Evolutionary conservation across 768 basidiomycete genomes (phyloP).

Genomic region (Tylopilus subfusipes): DNA sequence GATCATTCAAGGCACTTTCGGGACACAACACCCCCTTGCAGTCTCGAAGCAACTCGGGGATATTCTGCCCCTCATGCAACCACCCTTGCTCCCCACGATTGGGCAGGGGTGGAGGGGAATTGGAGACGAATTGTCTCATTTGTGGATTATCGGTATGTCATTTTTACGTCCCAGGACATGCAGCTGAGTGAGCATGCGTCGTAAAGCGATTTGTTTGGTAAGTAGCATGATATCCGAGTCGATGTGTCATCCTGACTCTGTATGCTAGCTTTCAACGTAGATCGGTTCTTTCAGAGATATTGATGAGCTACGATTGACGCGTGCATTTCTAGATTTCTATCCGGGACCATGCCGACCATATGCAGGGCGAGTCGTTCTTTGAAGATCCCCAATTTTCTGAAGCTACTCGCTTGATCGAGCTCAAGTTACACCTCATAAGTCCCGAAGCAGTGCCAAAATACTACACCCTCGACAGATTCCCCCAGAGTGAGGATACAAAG

Average conservation of each 20-base stretch:
- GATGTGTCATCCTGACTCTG: background rate
- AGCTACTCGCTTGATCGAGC: constrained; percentile 59
- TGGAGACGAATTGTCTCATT: constrained; percentile 75
- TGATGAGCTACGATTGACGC: constrained; percentile 2
- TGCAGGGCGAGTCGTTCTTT: constrained; percentile 41
- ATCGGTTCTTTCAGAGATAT: constrained; percentile 6
- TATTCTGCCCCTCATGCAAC: constrained; percentile 49
- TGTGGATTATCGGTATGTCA: constrained; percentile 67
- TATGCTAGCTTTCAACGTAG: constrained; percentile 49
- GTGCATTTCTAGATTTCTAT: constrained; percentile 6
- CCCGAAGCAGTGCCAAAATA: constrained; percentile 17
- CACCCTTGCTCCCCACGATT: constrained; percentile 42
- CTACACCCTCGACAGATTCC: constrained; percentile 21
- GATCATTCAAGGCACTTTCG: constrained; percentile 40
- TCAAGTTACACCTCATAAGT: constrained; percentile 49
- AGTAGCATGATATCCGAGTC: background rate
- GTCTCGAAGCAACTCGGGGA: constrained; percentile 50
- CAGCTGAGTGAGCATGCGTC: constrained; percentile 12
- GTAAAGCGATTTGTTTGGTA: constrained; percentile 26
- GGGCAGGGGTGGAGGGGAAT: constrained; percentile 74
- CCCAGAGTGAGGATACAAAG: constrained; percentile 19
- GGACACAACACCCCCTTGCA: constrained; percentile 44
- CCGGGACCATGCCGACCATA: constrained; percentile 23
- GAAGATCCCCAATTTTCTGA: constrained; percentile 54
- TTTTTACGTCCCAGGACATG: constrained; percentile 23